phyloP scores from a whole-genome alignment of 495 filamentous ascomycete genomes.

The Podospora tetraspora region DNA sequence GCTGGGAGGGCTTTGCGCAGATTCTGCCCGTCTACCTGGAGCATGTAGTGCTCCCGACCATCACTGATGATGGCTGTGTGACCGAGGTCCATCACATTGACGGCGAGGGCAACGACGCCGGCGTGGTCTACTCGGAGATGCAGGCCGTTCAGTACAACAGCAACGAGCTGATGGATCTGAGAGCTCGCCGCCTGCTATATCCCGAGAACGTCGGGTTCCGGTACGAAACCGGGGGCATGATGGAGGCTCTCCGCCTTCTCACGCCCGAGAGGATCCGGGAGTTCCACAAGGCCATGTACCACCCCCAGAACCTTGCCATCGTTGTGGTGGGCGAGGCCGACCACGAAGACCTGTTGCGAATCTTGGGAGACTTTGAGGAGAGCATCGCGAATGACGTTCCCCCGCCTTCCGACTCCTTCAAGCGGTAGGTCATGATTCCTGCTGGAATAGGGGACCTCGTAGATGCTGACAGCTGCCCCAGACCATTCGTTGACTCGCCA shows the following conservation, averaged over 20 bases:
- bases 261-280: conserved; percentile 82
- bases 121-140: conserved; percentile 99
- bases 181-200: conserved; percentile 71
- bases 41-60: conserved; percentile 82
- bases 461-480: neutral
- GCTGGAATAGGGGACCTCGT: neutral
- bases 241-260: conserved; percentile 79
- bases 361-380: conserved; percentile 83
- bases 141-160: conserved; percentile 85
- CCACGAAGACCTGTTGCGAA: conserved; percentile 69
- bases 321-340: conserved; percentile 86
- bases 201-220: conserved; percentile 86
- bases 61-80: conserved; percentile 88
- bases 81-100: conserved; percentile 97
- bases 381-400: conserved; percentile 74
- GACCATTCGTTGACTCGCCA: conserved; percentile 75
- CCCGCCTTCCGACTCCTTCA: conserved; percentile 64
- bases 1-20: conserved; percentile 93
- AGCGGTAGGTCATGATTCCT: conserved; percentile 37
- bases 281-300: conserved; percentile 97
- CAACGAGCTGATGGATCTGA: conserved; percentile 76
- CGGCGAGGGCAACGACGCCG: conserved; percentile 87
- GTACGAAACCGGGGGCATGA: conserved; percentile 96
- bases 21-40: conserved; percentile 94
- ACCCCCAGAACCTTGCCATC: conserved; percentile 90